Evolutionary conservation across 2,329 filamentous ascomycete species (phyloP), one percentile per base, ranked within the genome.

Genomic region (Beauveria asiatica): DNA sequence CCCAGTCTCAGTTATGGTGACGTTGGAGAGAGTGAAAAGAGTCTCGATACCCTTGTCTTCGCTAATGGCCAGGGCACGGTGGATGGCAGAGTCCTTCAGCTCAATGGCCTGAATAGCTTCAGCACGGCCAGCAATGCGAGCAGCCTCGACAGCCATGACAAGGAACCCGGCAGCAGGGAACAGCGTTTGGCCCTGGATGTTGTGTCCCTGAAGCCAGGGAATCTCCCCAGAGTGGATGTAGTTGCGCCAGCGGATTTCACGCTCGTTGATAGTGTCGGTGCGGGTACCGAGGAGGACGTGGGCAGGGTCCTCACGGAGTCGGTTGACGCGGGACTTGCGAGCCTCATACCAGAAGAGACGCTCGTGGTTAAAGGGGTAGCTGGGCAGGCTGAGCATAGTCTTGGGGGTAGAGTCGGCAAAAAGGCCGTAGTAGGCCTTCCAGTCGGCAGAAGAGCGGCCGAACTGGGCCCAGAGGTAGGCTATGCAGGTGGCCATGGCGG

Each of bases 121-220:
- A 9, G 50, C 60, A 6, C 55, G 57, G 23, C 44, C 57, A 11
- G 66, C 51, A 37, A 67, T 65, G 5, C 63, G 61, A 2, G 66
- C 70, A 3, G 78, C 78, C 60, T 80, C 78, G 0, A 76, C 67
- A 1, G 73, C 75, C 67, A 79, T 76, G 17, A 70, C 67, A 1
- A 79, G 57, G 64, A 78, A 80, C 0, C 70, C 77, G 0, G 78
- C 73, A 1, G 66, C 74, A 0, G 80, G 79, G 55, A 79, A 78
- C 8, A 82, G 67, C 16, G 72, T 67, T 45, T 76, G 67, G 21
- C 77, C 80, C 63, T 84, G 80, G 64, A 85, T 77, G 59, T 72
- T 72, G 70, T 85, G 83, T 64, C 84, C 78, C 46, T 79, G 73
- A 11, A 84, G 71, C 73, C 84, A 86, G 4, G 84, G 78, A 1